Evolutionary conservation across 2,329 filamentous ascomycete species (phyloP).

Genomic region (Beauveria pseudobassiana): DNA sequence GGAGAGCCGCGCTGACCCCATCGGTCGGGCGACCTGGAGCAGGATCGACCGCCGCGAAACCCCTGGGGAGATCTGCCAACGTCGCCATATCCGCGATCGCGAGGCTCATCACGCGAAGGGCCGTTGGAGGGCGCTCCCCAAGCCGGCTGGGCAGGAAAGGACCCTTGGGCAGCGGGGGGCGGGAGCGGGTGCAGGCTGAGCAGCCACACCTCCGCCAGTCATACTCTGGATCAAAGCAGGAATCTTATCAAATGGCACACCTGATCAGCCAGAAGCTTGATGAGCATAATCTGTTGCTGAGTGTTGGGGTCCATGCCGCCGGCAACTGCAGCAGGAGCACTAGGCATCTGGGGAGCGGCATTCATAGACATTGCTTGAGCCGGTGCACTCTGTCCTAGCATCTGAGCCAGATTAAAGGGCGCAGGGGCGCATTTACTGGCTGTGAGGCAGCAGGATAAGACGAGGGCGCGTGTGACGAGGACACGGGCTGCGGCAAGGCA

Average conservation of each 20-base stretch:
- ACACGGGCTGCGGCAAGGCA: conserved; percentile 24
- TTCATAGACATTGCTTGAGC: conserved; percentile 20
- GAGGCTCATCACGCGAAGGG: conserved; percentile 35
- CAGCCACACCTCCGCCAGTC: conserved; percentile 30
- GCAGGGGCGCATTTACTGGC: conserved; percentile 52
- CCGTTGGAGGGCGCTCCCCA: conserved; percentile 22
- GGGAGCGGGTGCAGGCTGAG: conserved; percentile 25
- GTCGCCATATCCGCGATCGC: conserved; percentile 51
- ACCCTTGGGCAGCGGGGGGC: conserved; percentile 33
- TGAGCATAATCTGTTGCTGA: conserved; percentile 64
- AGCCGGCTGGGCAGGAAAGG: conserved; percentile 29
- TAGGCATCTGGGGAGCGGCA: conserved; percentile 25
- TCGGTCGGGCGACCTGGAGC: conserved; percentile 73
- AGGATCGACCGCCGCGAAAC: conserved; percentile 53
- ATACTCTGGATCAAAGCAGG: conserved; percentile 49
- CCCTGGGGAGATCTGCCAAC: conserved; percentile 55
- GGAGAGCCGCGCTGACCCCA: conserved; percentile 62
- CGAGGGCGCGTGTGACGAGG: conserved; percentile 24
- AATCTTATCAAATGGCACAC: conserved; percentile 72
- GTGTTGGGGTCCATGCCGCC: conserved; percentile 44
- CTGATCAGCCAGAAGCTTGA: conserved; percentile 68
- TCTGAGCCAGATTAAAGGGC: conserved; percentile 31
- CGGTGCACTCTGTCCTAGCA: conserved; percentile 28
- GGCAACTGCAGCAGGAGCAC: conserved; percentile 25
- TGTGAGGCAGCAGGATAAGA: conserved; percentile 39